Base-by-base conservation (phyloP, 1,284 basidiomycete genomes). In the Ustilago shanxiensis region DNA sequence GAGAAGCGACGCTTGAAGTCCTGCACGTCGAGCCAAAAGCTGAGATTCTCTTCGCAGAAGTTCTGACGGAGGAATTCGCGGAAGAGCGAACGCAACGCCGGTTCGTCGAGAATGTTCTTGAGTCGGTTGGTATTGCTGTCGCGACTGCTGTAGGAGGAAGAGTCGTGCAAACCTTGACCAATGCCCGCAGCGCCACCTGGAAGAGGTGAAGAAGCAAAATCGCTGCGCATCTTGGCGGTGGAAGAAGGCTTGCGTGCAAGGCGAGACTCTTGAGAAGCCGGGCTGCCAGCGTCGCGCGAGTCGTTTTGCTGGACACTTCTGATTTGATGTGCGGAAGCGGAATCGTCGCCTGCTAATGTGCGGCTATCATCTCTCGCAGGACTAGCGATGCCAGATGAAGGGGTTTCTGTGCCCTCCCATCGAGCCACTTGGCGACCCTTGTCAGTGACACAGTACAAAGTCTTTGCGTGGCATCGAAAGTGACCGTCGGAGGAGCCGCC, bases 41-140 rank as follows among this genome's bases (percentile, higher is more conserved):
- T 92, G 79, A 99, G 88, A 85, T 99, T 99, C 89, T 99, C 96
- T 86, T 99, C 96, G 88, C 95, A 98, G 86, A 98, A 98, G 87
- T 98, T 98, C 58, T 91, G 90, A 49, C 94, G 90, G 62, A 99
- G 87, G 88, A 96, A 97, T 76, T 98, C 96, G 66, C 96, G 91
- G 90, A 99, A 99, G 49, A 98, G 88, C 3, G 91, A 90, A 14
- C 96, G 91, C 33, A 97, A 89, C 26, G 93, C 92, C 0, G 95
- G 94, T 80, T 98, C 95, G 79, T 97, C 95, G 26, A 99, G 90
- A 76, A 99, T 96, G 86, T 94, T 94, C 79, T 91, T 91, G 58
- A 99, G 89, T 53, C 95, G 92, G 70, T 95, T 94, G 11, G 94
- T 93, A 92, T 89, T 98, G 93, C 88, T 94, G 93, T 85, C 82